These are phyloP conservation scores for Xylariaceae sp. DNA, from an alignment of 2,329 filamentous ascomycete genomes.

Conservation along the genomic window DNA sequence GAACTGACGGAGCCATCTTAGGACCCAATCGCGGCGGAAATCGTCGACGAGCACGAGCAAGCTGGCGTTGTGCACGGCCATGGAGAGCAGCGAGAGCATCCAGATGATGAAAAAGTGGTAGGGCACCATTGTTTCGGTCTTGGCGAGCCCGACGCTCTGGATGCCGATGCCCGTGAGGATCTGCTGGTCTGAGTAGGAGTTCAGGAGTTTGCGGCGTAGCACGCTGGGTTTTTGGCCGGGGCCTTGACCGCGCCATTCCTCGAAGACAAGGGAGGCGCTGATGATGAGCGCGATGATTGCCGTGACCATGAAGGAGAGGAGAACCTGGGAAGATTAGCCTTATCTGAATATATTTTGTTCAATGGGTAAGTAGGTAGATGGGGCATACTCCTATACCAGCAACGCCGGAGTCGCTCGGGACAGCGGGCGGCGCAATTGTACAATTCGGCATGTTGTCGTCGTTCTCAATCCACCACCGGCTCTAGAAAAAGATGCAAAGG, in stretches of 20 bases:
- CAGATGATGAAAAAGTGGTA: constrained; percentile 70
- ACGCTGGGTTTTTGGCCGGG: constrained; percentile 40
- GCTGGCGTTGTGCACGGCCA: constrained; percentile 60
- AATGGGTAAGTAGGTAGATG: neutral
- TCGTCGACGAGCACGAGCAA: constrained; percentile 61
- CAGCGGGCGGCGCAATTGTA: constrained; percentile 34
- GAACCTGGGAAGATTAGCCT: constrained; percentile 37
- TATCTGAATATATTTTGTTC: neutral
- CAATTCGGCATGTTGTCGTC: constrained; percentile 33
- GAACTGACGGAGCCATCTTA: constrained; percentile 59
- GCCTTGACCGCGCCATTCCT: constrained; percentile 37
- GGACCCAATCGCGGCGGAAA: constrained; percentile 61
- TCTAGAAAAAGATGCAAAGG: neutral
- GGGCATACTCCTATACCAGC: constrained; percentile 45
- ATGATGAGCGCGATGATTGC: constrained; percentile 53
- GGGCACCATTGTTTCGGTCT: constrained; percentile 52
- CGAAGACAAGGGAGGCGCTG: constrained; percentile 51
- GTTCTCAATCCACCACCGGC: neutral
- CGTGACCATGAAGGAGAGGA: constrained; percentile 63
- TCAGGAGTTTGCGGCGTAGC: constrained; percentile 59
- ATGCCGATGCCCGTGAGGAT: constrained; percentile 66
- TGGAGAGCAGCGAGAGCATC: constrained; percentile 60
- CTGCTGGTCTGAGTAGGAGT: constrained; percentile 62
- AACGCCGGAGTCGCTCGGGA: constrained; percentile 44
- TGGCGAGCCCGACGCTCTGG: constrained; percentile 57